Base-by-base conservation (phyloP, 768 basidiomycete species). In the Roridomyces roridus region DNA sequence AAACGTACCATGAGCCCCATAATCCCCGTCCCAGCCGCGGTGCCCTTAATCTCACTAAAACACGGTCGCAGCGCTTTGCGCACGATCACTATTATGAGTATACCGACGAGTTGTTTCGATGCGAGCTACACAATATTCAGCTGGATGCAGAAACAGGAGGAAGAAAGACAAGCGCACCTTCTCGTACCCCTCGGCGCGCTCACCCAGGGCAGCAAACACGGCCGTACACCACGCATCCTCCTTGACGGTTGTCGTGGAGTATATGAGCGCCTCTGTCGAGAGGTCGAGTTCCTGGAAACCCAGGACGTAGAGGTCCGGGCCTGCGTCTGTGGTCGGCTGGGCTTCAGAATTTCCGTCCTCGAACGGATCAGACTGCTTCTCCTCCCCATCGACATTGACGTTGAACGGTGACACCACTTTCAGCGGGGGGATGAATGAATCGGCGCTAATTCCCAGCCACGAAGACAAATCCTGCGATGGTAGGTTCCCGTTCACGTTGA, bases 211-310 rank as follows among this genome's bases (percentile, higher is more conserved):
- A 28, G 87, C 88, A 60, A 89, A 81, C 8, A 87, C 72, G 2
- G 91, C 88, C 6, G 74, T 34, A 69, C 67, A 78, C 92, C 92
- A 94, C 0, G 85, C 83, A 36, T 92, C 91, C 65, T 91, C 89
- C 55, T 82, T 79, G 8, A 75, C 66, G 0, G 86, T 83, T 28
- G 81, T 83, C 0, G 85, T 80, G 3, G 87, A 79, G 56, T 93
- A 92, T 0, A 95, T 66, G 51, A 93, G 73, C 9, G 92, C 89
- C 69, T 92, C 90, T 0, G 91, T 78, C 0, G 91, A 92, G 3
- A 86, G 77, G 67, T 94, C 92, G 4, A 92, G 72, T 65, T 94
- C 92, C 69, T 94, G 92, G 62, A 94, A 91, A 1, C 84, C 89
- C 3, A 92, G 68, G n/a, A 89, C 85, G 18, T 92, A 68, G 8